Evolutionary conservation across 208 protist genomes (phyloP), one percentile per base, ranked within the genome.

Genomic region (Porcisia hertigi): DNA sequence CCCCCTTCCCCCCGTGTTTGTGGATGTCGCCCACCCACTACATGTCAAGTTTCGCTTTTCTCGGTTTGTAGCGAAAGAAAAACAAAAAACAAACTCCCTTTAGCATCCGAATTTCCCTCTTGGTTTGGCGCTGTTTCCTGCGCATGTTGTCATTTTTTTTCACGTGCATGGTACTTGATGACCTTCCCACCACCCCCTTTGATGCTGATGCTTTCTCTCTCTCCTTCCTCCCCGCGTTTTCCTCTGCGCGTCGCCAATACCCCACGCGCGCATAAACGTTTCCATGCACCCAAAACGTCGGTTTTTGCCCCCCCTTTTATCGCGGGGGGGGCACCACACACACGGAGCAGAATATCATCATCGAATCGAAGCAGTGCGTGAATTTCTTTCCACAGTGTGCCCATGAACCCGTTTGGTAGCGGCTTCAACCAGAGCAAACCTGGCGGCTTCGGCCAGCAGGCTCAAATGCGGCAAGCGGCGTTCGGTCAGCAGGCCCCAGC

Each of bases 401-500:
- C 20, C 25, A 82, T 77, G 80, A 76, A 60, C 70, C 39, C 65
- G n/a, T 76, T 63, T n/a, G 70, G 74, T 34, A 71, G 77, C 47
- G 84, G 84, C 1, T 88, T 88, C 25, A 79, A 60, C 75, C 86
- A 79, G 62, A 64, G 14, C 41, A 77, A 82, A 39, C 64, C 55
- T 72, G 69, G 69, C n/a, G 69, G 76, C 53, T 93, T 91, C 67
- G 80, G 79, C 49, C 82, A 85, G 76, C 69, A 49, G 45, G 63
- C 73, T 36, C 71, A 76, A 64, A 69, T 60, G 1, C 66, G 62
- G 55, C 66, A 45, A 45, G 70, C 45, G 49, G 85, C 79, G n/a
- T 89, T 89, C 67, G 86, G 86, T 12, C 86, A 89, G 72, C 81
- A 53, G 65, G 43, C 57, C 57, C 80, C 49, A 39, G 69, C 66